Base-by-base conservation (phyloP, 23 red algal genomes). In the Cyanidium caldarium region DNA sequence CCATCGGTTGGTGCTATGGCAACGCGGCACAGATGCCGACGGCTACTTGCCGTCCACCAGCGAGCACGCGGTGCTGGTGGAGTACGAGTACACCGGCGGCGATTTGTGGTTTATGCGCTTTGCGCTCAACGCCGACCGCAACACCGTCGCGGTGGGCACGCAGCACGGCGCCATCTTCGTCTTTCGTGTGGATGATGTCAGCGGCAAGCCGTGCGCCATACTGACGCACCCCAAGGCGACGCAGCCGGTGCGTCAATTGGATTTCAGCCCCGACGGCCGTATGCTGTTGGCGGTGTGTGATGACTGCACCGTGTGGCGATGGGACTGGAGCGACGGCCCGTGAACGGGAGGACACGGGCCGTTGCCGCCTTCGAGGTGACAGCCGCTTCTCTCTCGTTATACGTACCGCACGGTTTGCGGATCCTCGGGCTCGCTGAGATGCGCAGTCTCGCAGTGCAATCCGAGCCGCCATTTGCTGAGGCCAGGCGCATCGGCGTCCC, bases 101-200 rank as follows among this genome's bases (percentile, higher is more conserved):
- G 73, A 82, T 82, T 43, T 82, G 14, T 94, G 81, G 81, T 94
- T 81, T 46, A 71, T 94, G 58, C 81, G 88, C 10, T 94, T 94
- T 66, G 81, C 67, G 31, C 46, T 94, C 45, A 77, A 86, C 46
- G 56, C 72, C 35, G 33, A 40, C 2, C 74, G 76, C 21, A 66
- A 70, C 34, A 66, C 85, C 10, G 68, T 94, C 26, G 88, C 88
- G 0, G 83, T 83, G 30, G 83, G 88, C 26, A 79, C 70, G 16
- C 45, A 57, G 44, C 37, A 37, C 14, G 68, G 65, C 40, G n/a
- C 56, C 14, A 25, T 83, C 21, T 10, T 66, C 29, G 45, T 67
- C 15, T 51, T 75, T 23, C 35, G 39, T 2, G 12, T 65, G 1
- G 51, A 83, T 38, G 42, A 73, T 51, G 19, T 31, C 17, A 19